Evolutionary conservation across 495 filamentous ascomycete genomes (phyloP), one percentile per base, ranked within the genome.

Genomic region (Mytilinidion resinicola): DNA sequence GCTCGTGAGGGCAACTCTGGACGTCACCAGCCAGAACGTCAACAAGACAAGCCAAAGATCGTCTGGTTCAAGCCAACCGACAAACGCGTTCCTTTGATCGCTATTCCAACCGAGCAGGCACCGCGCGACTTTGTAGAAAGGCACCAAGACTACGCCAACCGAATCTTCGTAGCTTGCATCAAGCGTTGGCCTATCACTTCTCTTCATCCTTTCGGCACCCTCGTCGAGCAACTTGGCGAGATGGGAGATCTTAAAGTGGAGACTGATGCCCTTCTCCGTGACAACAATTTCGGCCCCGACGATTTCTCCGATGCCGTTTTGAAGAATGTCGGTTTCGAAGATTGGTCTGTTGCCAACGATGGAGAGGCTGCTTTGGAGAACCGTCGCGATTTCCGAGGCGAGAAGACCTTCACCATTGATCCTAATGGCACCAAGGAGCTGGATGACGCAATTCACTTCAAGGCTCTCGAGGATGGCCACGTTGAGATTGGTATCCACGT

Each of bases 41-140:
- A 90, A 56, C 91, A 90, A 70, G 95, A 98, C 53, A 97, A 96
- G 74, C 93, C 93, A 39, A 98, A 98, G 84, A 98, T 98, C 74
- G 93, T 98, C 35, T 98, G 93, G 93, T 98, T 98, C 79, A 98
- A 98, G 78, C 93, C 93, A 55, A 98, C 93, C 1, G 93, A 98
- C 73, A 98, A 98, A 80, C 88, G 93, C 66, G 93, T 98, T 44
- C 93, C 95, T 59, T 76, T 98, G 62, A 97, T 98, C 71, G 93
- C 93, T 39, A 98, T 98, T 60, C 93, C 93, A 9, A 98, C 93
- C 6, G 93, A 98, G 72, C 93, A 98, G 72, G 93, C 93, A 9
- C 93, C 93, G 3, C 86, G 90, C 15, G 93, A 97, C 76, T 98
- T 98, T 63, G 93, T 98, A 42, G 93, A 98, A 79, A 95, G 92